Evolutionary conservation across 2,329 filamentous ascomycete genomes (phyloP).

Genomic region (Colletotrichum phormii): DNA sequence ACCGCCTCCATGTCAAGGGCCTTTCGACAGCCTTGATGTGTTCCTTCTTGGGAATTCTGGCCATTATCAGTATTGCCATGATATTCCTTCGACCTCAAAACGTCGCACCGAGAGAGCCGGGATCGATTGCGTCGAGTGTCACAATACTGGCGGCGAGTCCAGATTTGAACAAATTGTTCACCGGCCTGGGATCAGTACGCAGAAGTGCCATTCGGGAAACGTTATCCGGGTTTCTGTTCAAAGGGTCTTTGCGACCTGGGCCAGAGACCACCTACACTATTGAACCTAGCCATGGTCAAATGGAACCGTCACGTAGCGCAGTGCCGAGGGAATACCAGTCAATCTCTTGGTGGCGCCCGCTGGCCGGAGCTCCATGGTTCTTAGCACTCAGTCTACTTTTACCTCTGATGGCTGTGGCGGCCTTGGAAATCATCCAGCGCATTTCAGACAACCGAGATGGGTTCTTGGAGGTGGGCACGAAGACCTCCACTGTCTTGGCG

Average conservation of each 20-base stretch:
- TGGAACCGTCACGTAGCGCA: neutral
- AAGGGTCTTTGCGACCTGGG: neutral
- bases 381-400: slow-evolving; percentile 41
- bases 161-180: neutral
- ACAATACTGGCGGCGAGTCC: slow-evolving; percentile 32
- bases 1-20: slow-evolving; percentile 25
- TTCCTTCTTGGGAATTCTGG: slow-evolving; percentile 15
- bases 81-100: slow-evolving; percentile 24
- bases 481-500: slow-evolving; percentile 40
- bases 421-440: slow-evolving; percentile 40
- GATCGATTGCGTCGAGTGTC: slow-evolving; percentile 25
- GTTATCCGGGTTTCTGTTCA: neutral
- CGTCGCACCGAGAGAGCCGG: slow-evolving; percentile 24
- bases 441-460: slow-evolving; percentile 42
- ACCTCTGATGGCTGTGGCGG: slow-evolving; percentile 39
- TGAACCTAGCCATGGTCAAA: neutral
- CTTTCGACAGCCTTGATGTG: slow-evolving; percentile 28
- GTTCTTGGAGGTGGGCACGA: slow-evolving; percentile 37
- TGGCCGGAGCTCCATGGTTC: slow-evolving; percentile 40
- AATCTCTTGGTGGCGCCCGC: slow-evolving; percentile 40
- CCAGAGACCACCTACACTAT: slow-evolving; percentile 7
- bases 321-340: neutral
- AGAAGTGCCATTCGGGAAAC: neutral
- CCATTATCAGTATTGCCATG: slow-evolving; percentile 7
- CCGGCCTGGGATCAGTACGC: neutral